Base-by-base conservation (phyloP, 139 green algal species). In the Marvania coccoides region DNA sequence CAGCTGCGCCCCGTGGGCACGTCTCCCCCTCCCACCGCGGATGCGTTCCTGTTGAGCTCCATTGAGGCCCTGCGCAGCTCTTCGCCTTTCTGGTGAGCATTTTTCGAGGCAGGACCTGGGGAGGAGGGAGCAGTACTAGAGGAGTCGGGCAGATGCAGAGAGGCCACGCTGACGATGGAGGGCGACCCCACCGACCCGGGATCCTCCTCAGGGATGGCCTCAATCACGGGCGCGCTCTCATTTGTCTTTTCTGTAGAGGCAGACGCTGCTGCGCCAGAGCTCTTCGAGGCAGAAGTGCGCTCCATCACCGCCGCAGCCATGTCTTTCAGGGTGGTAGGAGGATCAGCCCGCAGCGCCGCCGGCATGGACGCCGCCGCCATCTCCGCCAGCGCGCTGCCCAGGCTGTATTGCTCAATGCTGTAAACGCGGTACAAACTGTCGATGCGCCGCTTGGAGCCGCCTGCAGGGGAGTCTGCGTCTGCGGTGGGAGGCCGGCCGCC, bases 341-440 rank as follows among this genome's bases (percentile, higher is more conserved):
- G 23, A 55, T 64, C 57, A 33, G 57, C 7, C 1, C 33, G 60
- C 70, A 72, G 15, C 28, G 60, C 70, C 2, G 63, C 38, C 1
- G 70, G 36, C 6, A 77, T n/a, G 6, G 39, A 34, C 0, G 34
- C 34, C n/a, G 61, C 51, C 4, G 66, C 40, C 35, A 77, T 38
- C 53, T 77, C 63, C 26, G 63, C 37, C 14, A 77, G 38, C 4
- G 54, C 61, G 12, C 29, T 46, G 8, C 69, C 63, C 35, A 77
- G 30, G 2, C 69, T 81, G 54, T 78, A 70, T 33, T 72, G 64
- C 64, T 81, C 75, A 36, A 81, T 81, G 6, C 36, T 64, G 45
- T 69, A 77, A 2, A 73, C 63, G 12, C 71, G 55, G 55, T 77
- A 77, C 26, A 77, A 28, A 61, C 40, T 59, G 10, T 72, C 70